A percentile compares a stretch with the other conserved stretches of the same genome.
Evolutionary conservation across 108 stramenopile genomes (phyloP).

Genomic region (Fragilariopsis cylindrus): DNA sequence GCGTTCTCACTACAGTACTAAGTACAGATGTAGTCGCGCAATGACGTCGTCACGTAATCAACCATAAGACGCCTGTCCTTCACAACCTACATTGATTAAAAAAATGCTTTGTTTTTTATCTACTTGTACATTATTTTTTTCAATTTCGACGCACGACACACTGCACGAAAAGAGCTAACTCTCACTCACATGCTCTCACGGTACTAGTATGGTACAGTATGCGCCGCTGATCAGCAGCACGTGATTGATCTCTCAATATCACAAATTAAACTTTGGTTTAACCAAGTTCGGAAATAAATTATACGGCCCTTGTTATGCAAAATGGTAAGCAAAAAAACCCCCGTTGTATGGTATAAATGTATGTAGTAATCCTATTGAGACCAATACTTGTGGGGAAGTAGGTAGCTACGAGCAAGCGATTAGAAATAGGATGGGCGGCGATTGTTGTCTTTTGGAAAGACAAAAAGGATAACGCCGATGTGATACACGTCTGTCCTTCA

Average conservation of each 20-base stretch:
- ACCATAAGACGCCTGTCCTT: neutral
- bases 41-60: neutral
- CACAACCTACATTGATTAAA: neutral
- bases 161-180: neutral
- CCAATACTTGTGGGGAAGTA: neutral
- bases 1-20: neutral
- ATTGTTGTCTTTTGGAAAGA: neutral
- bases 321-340: slow-evolving; percentile 1
- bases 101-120: neutral
- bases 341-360: neutral
- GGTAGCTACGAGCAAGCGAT: neutral
- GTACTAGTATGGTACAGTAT: neutral
- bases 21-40: too few relatives aligned
- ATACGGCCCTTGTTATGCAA: slow-evolving; percentile 18
- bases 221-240: neutral
- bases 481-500: neutral
- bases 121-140: too few relatives aligned
- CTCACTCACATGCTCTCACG: neutral
- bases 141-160: too few relatives aligned
- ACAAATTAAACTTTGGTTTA: slow-evolving; percentile 11
- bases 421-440: neutral
- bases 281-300: neutral
- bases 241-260: neutral
- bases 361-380: neutral
- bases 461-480: neutral